Conservation (phyloP, 2,329 filamentous ascomycete species). For the Bipolaris bicolor region DNA sequence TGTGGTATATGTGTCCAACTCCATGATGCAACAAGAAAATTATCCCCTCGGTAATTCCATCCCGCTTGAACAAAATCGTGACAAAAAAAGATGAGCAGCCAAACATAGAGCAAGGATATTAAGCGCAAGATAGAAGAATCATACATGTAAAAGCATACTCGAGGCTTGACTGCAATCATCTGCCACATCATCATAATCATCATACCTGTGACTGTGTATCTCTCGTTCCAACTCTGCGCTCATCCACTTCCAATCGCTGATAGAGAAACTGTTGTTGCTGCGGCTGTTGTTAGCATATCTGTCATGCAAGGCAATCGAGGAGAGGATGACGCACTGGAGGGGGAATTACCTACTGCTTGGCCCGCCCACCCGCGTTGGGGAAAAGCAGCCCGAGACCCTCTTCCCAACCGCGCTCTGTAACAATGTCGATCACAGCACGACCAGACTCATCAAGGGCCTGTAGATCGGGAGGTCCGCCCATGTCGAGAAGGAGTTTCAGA, state of each 20-base stretch:
- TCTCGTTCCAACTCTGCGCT: constrained; percentile 10
- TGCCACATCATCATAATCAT: constrained; percentile 10
- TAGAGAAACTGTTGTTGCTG: constrained; percentile 17
- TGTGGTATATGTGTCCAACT: too few species aligned
- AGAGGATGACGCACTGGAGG: constrained; percentile 1
- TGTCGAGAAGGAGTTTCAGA: constrained; percentile 43
- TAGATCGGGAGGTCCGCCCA: constrained; percentile 42
- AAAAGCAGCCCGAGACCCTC: constrained; percentile 44
- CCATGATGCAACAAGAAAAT: too few species aligned
- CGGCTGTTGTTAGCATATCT: constrained; percentile 4
- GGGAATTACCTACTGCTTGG: constrained; percentile 37
- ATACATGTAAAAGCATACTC: constrained; percentile 11
- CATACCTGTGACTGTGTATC: constrained; percentile 1
- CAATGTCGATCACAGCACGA: constrained; percentile 40
- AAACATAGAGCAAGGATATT: not conserved
- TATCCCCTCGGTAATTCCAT: not conserved
- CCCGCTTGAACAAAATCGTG: not conserved
- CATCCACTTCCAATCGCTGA: constrained; percentile 22
- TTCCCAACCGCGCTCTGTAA: constrained; percentile 47
- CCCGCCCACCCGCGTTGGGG: constrained; percentile 29
- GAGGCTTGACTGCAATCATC: constrained; percentile 18
- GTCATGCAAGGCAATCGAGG: not conserved
- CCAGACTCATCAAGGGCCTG: constrained; percentile 40
- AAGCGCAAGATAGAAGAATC: constrained; percentile 1
- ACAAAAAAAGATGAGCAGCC: not conserved